Evolutionary conservation across 129 eudicot genomes (phyloP).

Genomic region (Chrysanthemum lavandulifolium): DNA sequence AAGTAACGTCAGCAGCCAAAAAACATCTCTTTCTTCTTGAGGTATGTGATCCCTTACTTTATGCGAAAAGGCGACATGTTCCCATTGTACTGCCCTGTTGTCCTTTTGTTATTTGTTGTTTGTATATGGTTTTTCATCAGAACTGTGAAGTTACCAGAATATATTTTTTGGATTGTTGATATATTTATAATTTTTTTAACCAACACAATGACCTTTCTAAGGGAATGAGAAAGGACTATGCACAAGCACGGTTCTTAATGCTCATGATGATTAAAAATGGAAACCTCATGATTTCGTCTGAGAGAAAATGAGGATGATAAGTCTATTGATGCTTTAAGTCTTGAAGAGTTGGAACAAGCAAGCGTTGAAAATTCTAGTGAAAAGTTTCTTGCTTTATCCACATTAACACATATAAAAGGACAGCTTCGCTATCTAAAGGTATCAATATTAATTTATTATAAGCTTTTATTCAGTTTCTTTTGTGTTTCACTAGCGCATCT

Average conservation of each 20-base stretch:
- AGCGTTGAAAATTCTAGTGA: constrained; percentile 74
- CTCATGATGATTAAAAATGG: constrained; percentile 97
- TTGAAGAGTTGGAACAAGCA: constrained; percentile 73
- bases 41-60: constrained; percentile 40
- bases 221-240: constrained; percentile 96
- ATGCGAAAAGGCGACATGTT: neutral
- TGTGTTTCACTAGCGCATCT: constrained; percentile 1
- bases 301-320: constrained; percentile 72
- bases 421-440: constrained; percentile 96
- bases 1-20: constrained; percentile 57
- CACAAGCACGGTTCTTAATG: constrained; percentile 84
- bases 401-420: constrained; percentile 75
- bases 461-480: neutral
- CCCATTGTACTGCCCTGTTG: neutral
- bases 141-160: neutral
- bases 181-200: neutral
- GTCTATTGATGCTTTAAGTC: constrained; percentile 71
- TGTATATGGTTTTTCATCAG: neutral
- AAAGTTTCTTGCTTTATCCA: constrained; percentile 60
- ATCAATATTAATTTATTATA: constrained; percentile 8
- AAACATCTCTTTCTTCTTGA: constrained; percentile 76
- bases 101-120: constrained; percentile 4
- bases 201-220: constrained; percentile 16
- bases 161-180: neutral
- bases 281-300: constrained; percentile 78